Evolutionary conservation across 202 grass and related monocot species (phyloP).

Genomic region (Schoenoplectus triqueter): DNA sequence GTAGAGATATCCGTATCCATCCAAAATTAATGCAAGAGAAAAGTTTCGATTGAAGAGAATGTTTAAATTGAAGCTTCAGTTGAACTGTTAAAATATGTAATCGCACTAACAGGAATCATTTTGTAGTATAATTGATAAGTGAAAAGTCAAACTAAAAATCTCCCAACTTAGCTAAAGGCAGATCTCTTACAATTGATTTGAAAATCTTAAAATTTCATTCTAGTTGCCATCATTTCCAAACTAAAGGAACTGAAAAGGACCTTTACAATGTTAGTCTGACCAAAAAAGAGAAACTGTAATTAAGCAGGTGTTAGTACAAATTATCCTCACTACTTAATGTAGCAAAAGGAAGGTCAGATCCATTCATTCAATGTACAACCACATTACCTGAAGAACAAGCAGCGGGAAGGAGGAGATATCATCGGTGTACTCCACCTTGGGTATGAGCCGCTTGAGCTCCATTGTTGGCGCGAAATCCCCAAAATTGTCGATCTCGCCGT

Average conservation of each 20-base stretch:
- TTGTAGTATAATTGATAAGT: background rate
- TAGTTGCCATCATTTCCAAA: background rate
- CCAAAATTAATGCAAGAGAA: background rate
- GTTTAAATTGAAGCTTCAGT: background rate
- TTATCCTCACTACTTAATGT: background rate
- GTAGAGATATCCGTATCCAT: too few relatives aligned
- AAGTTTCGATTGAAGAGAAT: background rate
- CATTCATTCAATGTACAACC: background rate
- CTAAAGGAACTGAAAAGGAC: background rate
- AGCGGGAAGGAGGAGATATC: slow-evolving; percentile 76
- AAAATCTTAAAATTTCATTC: background rate
- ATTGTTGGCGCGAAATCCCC: slow-evolving; percentile 80
- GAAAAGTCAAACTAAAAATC: background rate
- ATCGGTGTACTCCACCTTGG: slow-evolving; percentile 65
- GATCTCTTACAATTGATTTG: background rate
- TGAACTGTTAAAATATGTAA: background rate
- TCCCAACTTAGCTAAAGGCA: background rate
- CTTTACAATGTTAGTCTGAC: background rate
- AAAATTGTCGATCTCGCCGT: slow-evolving; percentile 57
- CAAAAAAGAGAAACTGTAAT: background rate
- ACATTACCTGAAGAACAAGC: slow-evolving; percentile 72
- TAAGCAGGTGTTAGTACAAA: background rate
- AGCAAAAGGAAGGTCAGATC: background rate
- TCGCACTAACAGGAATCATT: background rate
- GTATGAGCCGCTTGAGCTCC: slow-evolving; percentile 79